Evolutionary conservation across 352 stramenopile genomes (phyloP), one percentile per base, ranked within the genome.

Genomic region (Globisporangium viniferum): DNA sequence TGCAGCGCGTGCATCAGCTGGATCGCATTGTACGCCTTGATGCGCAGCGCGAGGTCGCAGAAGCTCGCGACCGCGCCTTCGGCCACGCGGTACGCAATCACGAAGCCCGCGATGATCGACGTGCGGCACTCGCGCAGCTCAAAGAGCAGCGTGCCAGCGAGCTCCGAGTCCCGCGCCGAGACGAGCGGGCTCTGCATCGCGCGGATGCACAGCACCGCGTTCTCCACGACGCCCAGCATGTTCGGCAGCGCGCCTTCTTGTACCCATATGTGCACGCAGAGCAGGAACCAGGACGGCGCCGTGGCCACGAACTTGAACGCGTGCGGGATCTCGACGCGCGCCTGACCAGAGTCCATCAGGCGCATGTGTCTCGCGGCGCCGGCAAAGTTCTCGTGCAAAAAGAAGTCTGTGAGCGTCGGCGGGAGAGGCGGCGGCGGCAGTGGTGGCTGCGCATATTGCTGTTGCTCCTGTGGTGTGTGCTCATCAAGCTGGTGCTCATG

Each of bases 141-240:
- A 20, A 75, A 67, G 39, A 92, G 63, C 64, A 92, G 73, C 22
- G 67, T 70, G 6, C 71, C 80, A 2, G 84, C 84, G 49, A 90
- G 57, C 6, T 67, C 64, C 58, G 75, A 79, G 62, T 87, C 76
- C 3, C 57, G 51, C 12, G 41, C 39, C 0, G 73, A 81, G 20
- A 81, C 61, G 62, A 74, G 69, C 39, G 58, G 59, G 29, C 68
- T 49, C 20, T 53, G 35, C 56, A 68, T 59, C 33, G 64, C 35
- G 10, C 56, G 60, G 62, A 82, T 75, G 59, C 71, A 77, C 31
- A 71, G 33, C 33, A 71, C 53, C 8, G 61, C 65, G 12, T 56
- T 57, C 41, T 64, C 58, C 12, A 79, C 22, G 24, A 73, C 51
- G 2, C 36, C 31, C n/a, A 59, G 27, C 8, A 73, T 44, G 14